These are phyloP conservation scores for Acorus gramineus DNA, from an alignment of 106 monocot species.

Conservation along the genomic window DNA sequence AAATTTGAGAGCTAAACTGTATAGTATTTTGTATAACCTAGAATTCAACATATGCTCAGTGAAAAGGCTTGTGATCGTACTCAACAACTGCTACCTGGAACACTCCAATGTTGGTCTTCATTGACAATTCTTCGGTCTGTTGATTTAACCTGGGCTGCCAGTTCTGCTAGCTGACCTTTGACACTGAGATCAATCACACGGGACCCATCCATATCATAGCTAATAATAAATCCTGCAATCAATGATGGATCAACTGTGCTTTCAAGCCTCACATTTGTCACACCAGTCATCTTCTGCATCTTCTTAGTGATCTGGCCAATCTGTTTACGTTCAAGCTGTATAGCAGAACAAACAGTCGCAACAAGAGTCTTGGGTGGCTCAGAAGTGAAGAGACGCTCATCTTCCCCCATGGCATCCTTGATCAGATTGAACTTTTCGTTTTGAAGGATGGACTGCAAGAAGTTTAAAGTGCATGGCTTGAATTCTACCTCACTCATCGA, in stretches of 20 bases:
- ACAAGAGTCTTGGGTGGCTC: conserved; percentile 11
- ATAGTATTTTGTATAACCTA: neutral
- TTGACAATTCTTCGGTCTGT: conserved; percentile 24
- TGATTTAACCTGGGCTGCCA: conserved; percentile 50
- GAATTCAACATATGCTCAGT: no score
- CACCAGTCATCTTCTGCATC: conserved; percentile 74
- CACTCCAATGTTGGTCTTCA: conserved; percentile 8
- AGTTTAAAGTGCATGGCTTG: conserved; percentile 16
- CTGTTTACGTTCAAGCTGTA: conserved; percentile 58
- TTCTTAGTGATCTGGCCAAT: conserved; percentile 61
- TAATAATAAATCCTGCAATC: conserved; percentile 83
- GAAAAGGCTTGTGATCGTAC: no score
- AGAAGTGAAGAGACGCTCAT: neutral
- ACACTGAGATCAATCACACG: conserved; percentile 80
- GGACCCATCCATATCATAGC: conserved; percentile 41
- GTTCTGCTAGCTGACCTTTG: conserved; percentile 51
- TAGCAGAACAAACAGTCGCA: conserved; percentile 59
- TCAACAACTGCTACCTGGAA: neutral
- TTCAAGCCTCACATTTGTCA: conserved; percentile 46
- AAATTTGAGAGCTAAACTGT: neutral
- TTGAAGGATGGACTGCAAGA: conserved; percentile 15
- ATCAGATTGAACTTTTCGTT: conserved; percentile 5
- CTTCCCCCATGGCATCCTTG: neutral
- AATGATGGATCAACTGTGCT: conserved; percentile 60
- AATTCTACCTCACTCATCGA: neutral